Evolutionary conservation across 2,329 filamentous ascomycete genomes (phyloP).

Genomic region (Fonsecaea nubica): DNA sequence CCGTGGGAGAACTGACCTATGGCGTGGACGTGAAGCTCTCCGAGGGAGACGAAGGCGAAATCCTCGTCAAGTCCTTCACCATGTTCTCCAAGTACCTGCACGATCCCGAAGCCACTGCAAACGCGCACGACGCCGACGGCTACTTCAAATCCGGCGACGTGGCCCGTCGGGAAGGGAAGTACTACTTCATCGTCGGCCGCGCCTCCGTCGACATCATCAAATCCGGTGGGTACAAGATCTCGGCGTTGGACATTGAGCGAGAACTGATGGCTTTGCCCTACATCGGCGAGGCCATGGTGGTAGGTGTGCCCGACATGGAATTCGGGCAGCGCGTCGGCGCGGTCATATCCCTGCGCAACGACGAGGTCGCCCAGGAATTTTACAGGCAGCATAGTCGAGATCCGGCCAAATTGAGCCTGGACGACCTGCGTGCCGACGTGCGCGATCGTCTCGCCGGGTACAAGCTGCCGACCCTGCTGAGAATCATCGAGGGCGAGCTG

Average conservation of each 20-base stretch:
- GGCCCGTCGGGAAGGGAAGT: slow-evolving; percentile 39
- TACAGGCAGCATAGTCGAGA: slow-evolving; percentile 32
- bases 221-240: slow-evolving; percentile 60
- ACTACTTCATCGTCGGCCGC: slow-evolving; percentile 57
- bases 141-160: slow-evolving; percentile 53
- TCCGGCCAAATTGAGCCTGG: slow-evolving; percentile 45
- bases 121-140: slow-evolving; percentile 44
- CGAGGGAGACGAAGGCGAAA: slow-evolving; percentile 57
- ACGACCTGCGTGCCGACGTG: slow-evolving; percentile 53
- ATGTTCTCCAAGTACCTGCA: slow-evolving; percentile 53
- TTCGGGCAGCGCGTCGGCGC: slow-evolving; percentile 58
- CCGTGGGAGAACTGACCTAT: slow-evolving; percentile 47
- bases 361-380: slow-evolving; percentile 36
- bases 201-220: slow-evolving; percentile 60
- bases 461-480: slow-evolving; percentile 57
- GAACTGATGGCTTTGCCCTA: slow-evolving; percentile 56
- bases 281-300: slow-evolving; percentile 57
- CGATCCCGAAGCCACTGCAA: slow-evolving; percentile 43
- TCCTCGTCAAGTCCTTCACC: slow-evolving; percentile 50
- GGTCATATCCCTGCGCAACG: slow-evolving; percentile 44
- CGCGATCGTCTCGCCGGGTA: slow-evolving; percentile 55
- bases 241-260: slow-evolving; percentile 58
- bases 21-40: slow-evolving; percentile 52
- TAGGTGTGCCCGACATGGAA: slow-evolving; percentile 57
- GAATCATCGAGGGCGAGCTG: slow-evolving; percentile 53